phyloP scores from a whole-genome alignment of 208 protist genomes.

The Wallacemonas sp. region DNA sequence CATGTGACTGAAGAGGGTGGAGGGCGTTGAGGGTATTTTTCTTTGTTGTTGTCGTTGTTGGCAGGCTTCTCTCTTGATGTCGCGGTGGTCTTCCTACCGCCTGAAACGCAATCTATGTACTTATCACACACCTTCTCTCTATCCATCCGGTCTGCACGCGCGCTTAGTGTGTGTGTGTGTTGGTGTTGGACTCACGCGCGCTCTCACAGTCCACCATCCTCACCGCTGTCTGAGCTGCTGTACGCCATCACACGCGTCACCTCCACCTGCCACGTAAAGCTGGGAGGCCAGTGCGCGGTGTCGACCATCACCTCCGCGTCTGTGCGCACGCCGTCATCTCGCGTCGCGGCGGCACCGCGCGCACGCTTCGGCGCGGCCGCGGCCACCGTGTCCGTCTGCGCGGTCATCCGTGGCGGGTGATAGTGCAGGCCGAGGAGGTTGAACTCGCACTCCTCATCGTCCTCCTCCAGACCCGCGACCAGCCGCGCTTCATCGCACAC shows the following conservation, averaged over 20 bases:
- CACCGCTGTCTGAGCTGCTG: slow-evolving; percentile 1
- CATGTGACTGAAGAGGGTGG: too few species aligned
- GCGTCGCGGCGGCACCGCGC: too few species aligned
- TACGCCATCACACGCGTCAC: slow-evolving; percentile 14
- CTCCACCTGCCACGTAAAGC: neutral
- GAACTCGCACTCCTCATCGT: slow-evolving; percentile 49
- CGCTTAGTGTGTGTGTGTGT: too few species aligned
- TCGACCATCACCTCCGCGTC: neutral
- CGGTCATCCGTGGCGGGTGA: neutral
- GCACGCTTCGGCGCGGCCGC: neutral
- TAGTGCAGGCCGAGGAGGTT: slow-evolving; percentile 25
- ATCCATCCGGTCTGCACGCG: too few species aligned
- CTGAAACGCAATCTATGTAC: too few species aligned
- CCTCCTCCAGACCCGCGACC: slow-evolving; percentile 29
- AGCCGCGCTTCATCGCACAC: slow-evolving; percentile 41
- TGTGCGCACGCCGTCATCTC: slow-evolving; percentile 27
- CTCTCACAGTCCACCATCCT: slow-evolving; percentile 1
- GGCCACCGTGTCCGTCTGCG: neutral
- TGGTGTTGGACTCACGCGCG: neutral
- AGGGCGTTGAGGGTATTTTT: too few species aligned
- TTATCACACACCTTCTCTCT: too few species aligned
- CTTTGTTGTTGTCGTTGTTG: too few species aligned
- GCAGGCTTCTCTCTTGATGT: too few species aligned
- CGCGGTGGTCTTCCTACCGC: too few species aligned
- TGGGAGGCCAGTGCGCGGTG: neutral